Evolutionary conservation across 2,329 filamentous ascomycete genomes (phyloP).

Genomic region (Colletotrichum musicola): DNA sequence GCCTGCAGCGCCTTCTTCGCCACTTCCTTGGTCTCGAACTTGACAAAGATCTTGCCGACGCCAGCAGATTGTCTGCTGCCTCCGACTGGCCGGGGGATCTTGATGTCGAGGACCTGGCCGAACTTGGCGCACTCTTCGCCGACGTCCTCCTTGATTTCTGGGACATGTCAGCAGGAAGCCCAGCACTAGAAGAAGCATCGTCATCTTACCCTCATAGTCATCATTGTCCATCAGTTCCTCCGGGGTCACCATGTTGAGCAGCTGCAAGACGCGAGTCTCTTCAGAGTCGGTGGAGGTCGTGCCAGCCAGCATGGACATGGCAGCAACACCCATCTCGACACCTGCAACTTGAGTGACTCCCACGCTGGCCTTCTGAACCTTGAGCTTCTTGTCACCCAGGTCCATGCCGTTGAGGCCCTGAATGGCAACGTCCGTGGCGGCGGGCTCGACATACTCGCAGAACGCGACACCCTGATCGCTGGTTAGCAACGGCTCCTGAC

Average conservation of each 20-base stretch:
- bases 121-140: conserved; percentile 94
- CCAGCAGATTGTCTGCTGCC: conserved; percentile 87
- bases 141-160: conserved; percentile 97
- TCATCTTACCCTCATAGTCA: conserved; percentile 89
- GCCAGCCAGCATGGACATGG: conserved; percentile 97
- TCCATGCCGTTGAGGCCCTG: conserved; percentile 95
- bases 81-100: conserved; percentile 88
- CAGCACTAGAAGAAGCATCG: neutral
- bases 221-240: conserved; percentile 95
- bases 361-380: conserved; percentile 89
- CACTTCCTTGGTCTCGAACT: conserved; percentile 83
- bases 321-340: conserved; percentile 95
- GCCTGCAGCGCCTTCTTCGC: conserved; percentile 88
- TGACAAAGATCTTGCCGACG: conserved; percentile 98
- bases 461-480: conserved; percentile 87
- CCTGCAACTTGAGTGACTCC: conserved; percentile 93
- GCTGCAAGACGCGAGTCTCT: conserved; percentile 85
- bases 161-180: conserved; percentile 9
- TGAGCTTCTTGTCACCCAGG: conserved; percentile 86
- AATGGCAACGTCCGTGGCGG: conserved; percentile 85
- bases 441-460: conserved; percentile 89
- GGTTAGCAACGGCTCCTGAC: conserved; percentile 40
- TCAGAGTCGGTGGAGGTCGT: conserved; percentile 85
- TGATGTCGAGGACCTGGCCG: conserved; percentile 86
- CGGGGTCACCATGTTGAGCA: conserved; percentile 98